Evolutionary conservation across 441 rosid species (phyloP).

Genomic region (Capsella rubella): DNA sequence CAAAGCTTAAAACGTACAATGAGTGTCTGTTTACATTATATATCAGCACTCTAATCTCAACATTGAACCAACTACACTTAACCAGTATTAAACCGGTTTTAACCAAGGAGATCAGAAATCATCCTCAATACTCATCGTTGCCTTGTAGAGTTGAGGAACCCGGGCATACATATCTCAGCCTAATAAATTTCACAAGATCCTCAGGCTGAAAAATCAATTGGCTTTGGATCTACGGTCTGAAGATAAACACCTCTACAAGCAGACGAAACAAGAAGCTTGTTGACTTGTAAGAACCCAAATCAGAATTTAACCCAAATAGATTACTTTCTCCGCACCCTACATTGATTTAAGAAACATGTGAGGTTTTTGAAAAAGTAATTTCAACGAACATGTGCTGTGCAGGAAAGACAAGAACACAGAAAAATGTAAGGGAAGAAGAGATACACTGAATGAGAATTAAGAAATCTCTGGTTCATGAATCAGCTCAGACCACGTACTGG

Average conservation of each 20-base stretch:
- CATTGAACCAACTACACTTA: no score
- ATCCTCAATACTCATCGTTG: no score
- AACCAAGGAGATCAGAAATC: no score
- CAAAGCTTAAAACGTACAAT: no score
- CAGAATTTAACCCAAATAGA: slow-evolving; percentile 4
- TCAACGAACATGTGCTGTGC: slow-evolving; percentile 35
- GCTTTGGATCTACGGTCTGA: slow-evolving; percentile 43
- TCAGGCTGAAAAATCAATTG: slow-evolving; percentile 44
- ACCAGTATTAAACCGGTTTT: no score
- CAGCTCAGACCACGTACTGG: background rate
- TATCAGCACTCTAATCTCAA: no score
- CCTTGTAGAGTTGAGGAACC: no score
- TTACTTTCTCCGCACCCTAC: slow-evolving; percentile 20
- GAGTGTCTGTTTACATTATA: no score
- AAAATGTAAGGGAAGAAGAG: no score
- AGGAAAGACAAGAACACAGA: background rate
- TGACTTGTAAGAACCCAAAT: slow-evolving; percentile 17
- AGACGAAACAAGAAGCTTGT: slow-evolving; percentile 37
- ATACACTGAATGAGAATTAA: background rate
- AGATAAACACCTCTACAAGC: slow-evolving; percentile 40
- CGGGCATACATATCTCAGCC: no score
- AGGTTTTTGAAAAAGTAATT: slow-evolving; percentile 18
- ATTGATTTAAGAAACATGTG: background rate
- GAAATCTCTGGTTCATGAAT: background rate
- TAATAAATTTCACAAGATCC: slow-evolving; percentile 28